These are phyloP conservation scores for Yamadazyma philogaea DNA, from an alignment of 805 yeast genomes.

Conservation along the genomic window DNA sequence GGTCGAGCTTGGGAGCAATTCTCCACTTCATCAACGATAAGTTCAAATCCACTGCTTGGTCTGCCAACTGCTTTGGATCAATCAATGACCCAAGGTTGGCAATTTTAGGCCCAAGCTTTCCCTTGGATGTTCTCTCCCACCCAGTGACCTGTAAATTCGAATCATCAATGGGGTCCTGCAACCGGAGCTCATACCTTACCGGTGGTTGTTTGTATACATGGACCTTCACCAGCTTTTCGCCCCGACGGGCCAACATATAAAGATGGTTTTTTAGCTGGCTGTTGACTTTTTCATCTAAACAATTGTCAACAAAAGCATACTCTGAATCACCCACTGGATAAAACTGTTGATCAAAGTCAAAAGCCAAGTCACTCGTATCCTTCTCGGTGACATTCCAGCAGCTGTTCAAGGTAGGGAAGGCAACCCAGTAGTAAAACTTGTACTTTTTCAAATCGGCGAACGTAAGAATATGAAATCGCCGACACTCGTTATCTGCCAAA, in stretches of 20 bases:
- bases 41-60: conserved; percentile 90
- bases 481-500: conserved; percentile 27
- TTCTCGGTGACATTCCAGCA: conserved; percentile 2
- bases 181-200: conserved; percentile 19
- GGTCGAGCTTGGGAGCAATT: conserved; percentile 74
- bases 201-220: conserved; percentile 23
- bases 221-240: conserved; percentile 19
- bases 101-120: conserved; percentile 74
- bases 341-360: conserved; percentile 6
- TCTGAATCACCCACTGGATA: conserved; percentile 2
- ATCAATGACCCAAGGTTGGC: conserved; percentile 81
- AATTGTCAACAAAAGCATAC: conserved; percentile 29
- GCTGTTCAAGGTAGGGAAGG: conserved; percentile 57
- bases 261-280: conserved; percentile 59
- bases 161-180: conserved; percentile 7
- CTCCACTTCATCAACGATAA: conserved; percentile 96
- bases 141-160: conserved; percentile 53
- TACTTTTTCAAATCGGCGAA: conserved; percentile 90
- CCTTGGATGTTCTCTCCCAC: conserved; percentile 82
- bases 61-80: conserved; percentile 77
- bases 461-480: conserved; percentile 44
- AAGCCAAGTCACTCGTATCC: not conserved
- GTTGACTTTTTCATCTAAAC: conserved; percentile 39
- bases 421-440: conserved; percentile 86
- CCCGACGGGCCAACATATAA: conserved; percentile 38